Conservation (phyloP, 116 monocot genomes). For the Thalassia testudinum region DNA sequence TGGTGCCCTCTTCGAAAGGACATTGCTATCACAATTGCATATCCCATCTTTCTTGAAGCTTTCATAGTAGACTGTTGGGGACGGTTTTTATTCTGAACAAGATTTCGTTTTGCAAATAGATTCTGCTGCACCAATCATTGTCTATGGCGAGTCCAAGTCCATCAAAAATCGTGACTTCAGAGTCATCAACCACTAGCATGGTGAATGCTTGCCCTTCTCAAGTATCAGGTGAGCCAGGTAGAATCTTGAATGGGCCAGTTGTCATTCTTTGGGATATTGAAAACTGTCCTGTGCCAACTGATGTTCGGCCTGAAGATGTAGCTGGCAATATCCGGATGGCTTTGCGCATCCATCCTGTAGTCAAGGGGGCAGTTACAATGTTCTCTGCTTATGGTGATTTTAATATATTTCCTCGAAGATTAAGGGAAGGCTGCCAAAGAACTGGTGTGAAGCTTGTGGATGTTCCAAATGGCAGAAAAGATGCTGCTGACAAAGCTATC, state of each 20-base stretch:
- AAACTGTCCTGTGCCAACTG: constrained; percentile 75
- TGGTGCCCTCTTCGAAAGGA: no score
- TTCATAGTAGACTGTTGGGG: no score
- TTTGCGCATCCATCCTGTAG: constrained; percentile 46
- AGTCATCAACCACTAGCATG: constrained; percentile 13
- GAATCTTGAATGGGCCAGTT: constrained; percentile 30
- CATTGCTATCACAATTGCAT: no score
- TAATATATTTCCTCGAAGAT: constrained; percentile 66
- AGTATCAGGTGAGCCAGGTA: constrained; percentile 4
- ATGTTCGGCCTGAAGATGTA: constrained; percentile 77
- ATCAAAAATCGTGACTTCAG: neutral
- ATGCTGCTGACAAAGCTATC: constrained; percentile 94
- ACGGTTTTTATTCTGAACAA: no score
- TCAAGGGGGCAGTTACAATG: constrained; percentile 51
- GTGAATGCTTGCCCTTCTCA: constrained; percentile 14
- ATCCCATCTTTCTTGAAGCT: no score
- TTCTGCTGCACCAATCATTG: no score
- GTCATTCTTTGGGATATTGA: constrained; percentile 93
- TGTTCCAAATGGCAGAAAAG: constrained; percentile 86
- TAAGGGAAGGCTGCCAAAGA: constrained; percentile 76
- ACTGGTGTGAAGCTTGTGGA: constrained; percentile 95
- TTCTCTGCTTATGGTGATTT: constrained; percentile 89
- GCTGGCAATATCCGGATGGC: constrained; percentile 71
- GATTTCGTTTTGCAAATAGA: no score
- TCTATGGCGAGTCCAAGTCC: no score